Conservation (phyloP, 2,329 filamentous ascomycete genomes). For the Chrysoporthe austroafricana region DNA sequence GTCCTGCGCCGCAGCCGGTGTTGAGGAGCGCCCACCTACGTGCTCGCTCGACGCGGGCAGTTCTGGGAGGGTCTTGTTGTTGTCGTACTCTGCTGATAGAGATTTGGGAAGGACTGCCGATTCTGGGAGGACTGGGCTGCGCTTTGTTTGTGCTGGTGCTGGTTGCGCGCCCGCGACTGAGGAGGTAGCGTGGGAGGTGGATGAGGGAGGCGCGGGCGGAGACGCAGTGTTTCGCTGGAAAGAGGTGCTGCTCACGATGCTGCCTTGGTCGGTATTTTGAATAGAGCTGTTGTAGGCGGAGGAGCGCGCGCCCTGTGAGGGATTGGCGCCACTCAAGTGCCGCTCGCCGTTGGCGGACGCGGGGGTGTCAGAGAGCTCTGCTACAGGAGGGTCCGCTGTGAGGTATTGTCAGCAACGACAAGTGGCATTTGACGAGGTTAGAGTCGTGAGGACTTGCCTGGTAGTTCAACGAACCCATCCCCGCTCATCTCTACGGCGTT, state of each 20-base stretch:
- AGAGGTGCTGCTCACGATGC: constrained; percentile 34
- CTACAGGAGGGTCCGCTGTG: constrained; percentile 46
- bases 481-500: constrained; percentile 43
- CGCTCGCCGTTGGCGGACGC: constrained; percentile 45
- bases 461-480: constrained; percentile 51
- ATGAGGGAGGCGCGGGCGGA: constrained; percentile 17
- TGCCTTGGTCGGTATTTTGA: constrained; percentile 38
- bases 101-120: constrained; percentile 24
- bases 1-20: constrained; percentile 1
- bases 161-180: constrained; percentile 10
- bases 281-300: constrained; percentile 34
- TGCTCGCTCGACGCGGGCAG: constrained; percentile 8
- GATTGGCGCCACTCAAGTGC: constrained; percentile 30
- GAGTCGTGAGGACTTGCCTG: constrained; percentile 41
- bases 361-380: constrained; percentile 51
- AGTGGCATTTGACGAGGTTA: neutral
- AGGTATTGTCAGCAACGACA: constrained; percentile 9
- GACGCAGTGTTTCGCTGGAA: constrained; percentile 26
- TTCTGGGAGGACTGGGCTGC: constrained; percentile 13
- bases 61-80: constrained; percentile 18
- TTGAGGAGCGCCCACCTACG: constrained; percentile 3
- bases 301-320: constrained; percentile 37
- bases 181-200: constrained; percentile 16
- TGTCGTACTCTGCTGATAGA: constrained; percentile 24
- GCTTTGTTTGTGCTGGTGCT: neutral